Base-by-base conservation (phyloP, 768 basidiomycete genomes). In the Leucosporidium yakuticum region DNA sequence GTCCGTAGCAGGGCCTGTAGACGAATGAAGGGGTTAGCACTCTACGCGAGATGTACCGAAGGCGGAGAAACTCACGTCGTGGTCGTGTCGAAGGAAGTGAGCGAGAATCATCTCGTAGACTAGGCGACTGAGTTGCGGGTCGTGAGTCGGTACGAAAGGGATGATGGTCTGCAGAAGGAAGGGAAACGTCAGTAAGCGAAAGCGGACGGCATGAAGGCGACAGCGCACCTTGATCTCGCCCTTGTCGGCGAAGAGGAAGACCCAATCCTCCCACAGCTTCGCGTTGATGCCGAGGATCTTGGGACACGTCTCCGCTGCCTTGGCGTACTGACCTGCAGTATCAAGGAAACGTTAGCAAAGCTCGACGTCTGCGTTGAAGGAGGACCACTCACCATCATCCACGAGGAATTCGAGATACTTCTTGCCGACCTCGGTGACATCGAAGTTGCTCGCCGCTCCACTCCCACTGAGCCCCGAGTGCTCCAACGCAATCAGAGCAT, bases 41-140 rank as follows among this genome's bases (percentile, higher is more conserved):
- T 44, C 11, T 15, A 15, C 14, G 11, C 34, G 12, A 36, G 14
- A 8, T 44, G 39, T 15, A n/a, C 23, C 0, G 47, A 56, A 27
- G 0, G 23, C 32, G 5, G 47, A n/a, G 8, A 17, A 4, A 29
- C 82, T 48, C 74, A 90, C 92, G 76, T 83, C 79, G 76, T 84
- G 84, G 77, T 97, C 90, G 63, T 90, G 85, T 4, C 84, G 81
- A 32, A 98, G 79, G 78, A 91, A 89, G 77, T 96, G 85, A 0
- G 86, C 91, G 11, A 99, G 83, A 54, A 98, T 86, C 89, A 97
- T 91, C 78, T 95, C 94, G 78, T 98, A 99, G 4, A 95, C 89
- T 34, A 93, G 77, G 73, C 87, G 86, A 48, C 87, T 85, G 17
- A 98, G 83, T 61, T 86, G 86, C 0, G 94, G 95, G 6, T 85